Evolutionary conservation across 805 yeast genomes (phyloP).

Genomic region (Saturnispora ahearnii): DNA sequence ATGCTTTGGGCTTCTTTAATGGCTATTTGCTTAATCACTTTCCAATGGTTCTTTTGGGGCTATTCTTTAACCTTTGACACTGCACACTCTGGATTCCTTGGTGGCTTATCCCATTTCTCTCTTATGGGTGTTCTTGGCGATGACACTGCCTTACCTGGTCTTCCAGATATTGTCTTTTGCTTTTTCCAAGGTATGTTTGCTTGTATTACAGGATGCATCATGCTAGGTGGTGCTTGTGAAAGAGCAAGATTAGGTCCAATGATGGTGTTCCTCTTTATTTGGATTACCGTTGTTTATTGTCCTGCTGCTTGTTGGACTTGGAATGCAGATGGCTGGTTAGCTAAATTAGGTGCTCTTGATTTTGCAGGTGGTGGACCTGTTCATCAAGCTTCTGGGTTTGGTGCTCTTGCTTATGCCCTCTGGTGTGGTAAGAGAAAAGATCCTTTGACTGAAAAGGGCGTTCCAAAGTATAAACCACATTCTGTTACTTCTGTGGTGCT

Average conservation of each 20-base stretch:
- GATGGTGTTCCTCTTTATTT: constrained; percentile 88
- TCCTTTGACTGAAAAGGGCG: constrained; percentile 53
- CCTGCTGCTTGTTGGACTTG: constrained; percentile 98
- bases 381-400: constrained; percentile 88
- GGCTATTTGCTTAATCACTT: constrained; percentile 72
- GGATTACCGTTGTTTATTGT: constrained; percentile 94
- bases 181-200: constrained; percentile 98
- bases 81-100: constrained; percentile 53
- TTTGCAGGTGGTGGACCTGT: constrained; percentile 99
- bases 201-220: constrained; percentile 79
- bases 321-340: constrained; percentile 91
- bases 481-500: constrained; percentile 82
- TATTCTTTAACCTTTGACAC: constrained; percentile 73
- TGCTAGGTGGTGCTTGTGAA: constrained; percentile 98
- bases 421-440: constrained; percentile 89
- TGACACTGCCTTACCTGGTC: constrained; percentile 52
- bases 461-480: constrained; percentile 91
- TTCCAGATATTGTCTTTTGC: constrained; percentile 89
- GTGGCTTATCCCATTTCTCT: constrained; percentile 73
- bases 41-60: constrained; percentile 99
- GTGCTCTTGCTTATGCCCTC: constrained; percentile 90
- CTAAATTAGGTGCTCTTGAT: constrained; percentile 74
- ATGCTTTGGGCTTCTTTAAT: constrained; percentile 89
- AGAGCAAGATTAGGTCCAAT: constrained; percentile 93
- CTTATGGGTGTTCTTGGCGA: constrained; percentile 77